Base-by-base conservation (phyloP, 805 yeast genomes). In the Huiozyma sinensis region DNA sequence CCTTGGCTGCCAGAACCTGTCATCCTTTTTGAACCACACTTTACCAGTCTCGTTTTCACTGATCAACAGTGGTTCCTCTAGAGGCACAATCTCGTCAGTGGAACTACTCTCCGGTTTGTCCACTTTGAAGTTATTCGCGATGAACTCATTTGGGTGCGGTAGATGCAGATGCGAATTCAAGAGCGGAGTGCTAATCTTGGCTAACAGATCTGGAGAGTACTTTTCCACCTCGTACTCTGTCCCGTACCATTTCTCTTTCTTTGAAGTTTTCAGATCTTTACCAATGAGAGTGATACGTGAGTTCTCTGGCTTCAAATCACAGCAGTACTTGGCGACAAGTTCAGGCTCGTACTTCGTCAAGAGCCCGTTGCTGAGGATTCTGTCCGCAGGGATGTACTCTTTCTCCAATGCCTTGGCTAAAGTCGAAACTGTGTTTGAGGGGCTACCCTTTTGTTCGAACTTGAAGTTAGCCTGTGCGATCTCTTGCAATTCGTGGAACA, bases 1-100 rank as follows among this genome's bases (percentile, higher is more conserved):
- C 65, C 89, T 84, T 41, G 97, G 98, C 12, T 85, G 83, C 69
- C 83, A 77, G 58, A 90, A 84, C 41, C 81, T 77, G 52, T 90
- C 95, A 65, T 90, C 95, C 53, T 82, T 82, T 60, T 90, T 90
- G 61, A 70, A 85, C 97, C 97, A 90, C 33, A 85, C 66, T 52
- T 79, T 80, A 35, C 61, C 52, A 34, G 71, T 63, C 40, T 69
- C 69, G 10, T 71, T 63, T 39, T 72, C 69, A 39, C 73, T 69
- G 46, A 72, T 64, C 44, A 92, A 64, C 36, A 87, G 66, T 1
- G 97, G 96, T 47, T 74, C 75, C 29, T 69, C 70, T 7, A 55
- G 42, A 28, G 69, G 66, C n/a, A 9, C n/a, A 9, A 9, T 11
- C 4, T n/a, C 17, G 0, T 38, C 24, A 27, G 60, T 62, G 10